phyloP scores from a whole-genome alignment of 2,329 filamentous ascomycete species.

The Dryadomyces quercus-mongolicae region DNA sequence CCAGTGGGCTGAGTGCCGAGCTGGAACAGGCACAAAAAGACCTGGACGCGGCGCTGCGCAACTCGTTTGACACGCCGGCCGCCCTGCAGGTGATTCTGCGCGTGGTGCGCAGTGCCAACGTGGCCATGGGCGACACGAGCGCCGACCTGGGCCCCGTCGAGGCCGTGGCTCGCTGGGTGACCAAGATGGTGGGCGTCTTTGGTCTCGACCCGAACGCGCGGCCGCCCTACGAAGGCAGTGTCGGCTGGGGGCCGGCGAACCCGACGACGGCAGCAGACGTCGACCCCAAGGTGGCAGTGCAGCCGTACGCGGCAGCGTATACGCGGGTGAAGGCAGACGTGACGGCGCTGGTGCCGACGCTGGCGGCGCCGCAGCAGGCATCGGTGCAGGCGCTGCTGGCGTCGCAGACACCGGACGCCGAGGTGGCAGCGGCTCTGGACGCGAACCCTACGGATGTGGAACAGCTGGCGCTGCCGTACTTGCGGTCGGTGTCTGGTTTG shows the following conservation, averaged over 20 bases:
- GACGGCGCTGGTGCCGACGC: background rate
- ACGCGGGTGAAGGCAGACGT: conserved; percentile 10
- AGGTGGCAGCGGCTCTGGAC: conserved; percentile 6
- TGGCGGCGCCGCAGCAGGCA: background rate
- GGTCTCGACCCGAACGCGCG: conserved; percentile 40
- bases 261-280: conserved; percentile 24
- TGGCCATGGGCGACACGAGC: conserved; percentile 14
- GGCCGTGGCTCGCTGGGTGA: conserved; percentile 46
- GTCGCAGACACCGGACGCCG: conserved; percentile 1
- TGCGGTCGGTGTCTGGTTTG: conserved; percentile 40
- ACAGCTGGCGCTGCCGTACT: conserved; percentile 37
- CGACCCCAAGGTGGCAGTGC: conserved; percentile 9
- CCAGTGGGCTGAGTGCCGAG: conserved; percentile 18
- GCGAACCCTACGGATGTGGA: too few relatives aligned
- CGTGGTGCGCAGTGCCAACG: conserved; percentile 54
- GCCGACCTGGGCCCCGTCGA: conserved; percentile 11
- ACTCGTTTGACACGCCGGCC: conserved; percentile 57
- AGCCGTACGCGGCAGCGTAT: conserved; percentile 10
- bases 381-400: conserved; percentile 7
- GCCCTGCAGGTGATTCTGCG: conserved; percentile 51
- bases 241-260: conserved; percentile 57
- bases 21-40: conserved; percentile 41
- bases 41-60: conserved; percentile 49
- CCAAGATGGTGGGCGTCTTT: conserved; percentile 52
- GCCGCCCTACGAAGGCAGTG: conserved; percentile 25